Base-by-base conservation (phyloP, 257 asterid genomes). In the Solanum tarapatanum region DNA sequence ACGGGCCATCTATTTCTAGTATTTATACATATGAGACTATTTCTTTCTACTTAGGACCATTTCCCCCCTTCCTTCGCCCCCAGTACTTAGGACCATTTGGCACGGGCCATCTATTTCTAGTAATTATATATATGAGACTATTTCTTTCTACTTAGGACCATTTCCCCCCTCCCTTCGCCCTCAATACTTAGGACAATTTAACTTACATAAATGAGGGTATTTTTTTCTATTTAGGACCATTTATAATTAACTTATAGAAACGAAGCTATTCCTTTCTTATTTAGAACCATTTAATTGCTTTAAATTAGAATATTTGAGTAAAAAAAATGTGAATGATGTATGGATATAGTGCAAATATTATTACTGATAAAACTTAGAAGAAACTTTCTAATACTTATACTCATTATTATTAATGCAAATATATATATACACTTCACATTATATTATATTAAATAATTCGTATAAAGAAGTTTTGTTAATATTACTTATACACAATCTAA, bases 161-260 rank as follows among this genome's bases (percentile, higher is more conserved):
- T 19, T 7, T 0, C n/a, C 9, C n/a, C 10, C 4, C 8, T 2
- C 8, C 23, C 3, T 2, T 1, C 8, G 3, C 9, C 9, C 62
- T 0, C 62, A 1, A 0, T 19, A 17, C n/a, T 55, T 17, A 7
- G 64, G n/a, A 55, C 64, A 4, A 55, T 55, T 17, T 55, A 55
- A 51, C n/a, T 51, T 6, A 6, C 10, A 2, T 2, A 51, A 55
- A 55, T 55, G 64, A 17, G 64, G 64, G 0, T 55, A 6, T 17
- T 17, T 0, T 16, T 51, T 51, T 51, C 62, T 17, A 17, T 8
- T 6, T 55, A 55, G 10, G n/a, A 55, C 64, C n/a, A 55, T 55
- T 55, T 17, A 43, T 41, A 51, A 2, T 17, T 17, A 55, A 17
- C 64, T 55, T 55, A 19, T 17, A 17, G 64, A 17, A 55, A 55